Conservation (phyloP, 331 rosid genomes). For the Stylosanthes scabra region DNA sequence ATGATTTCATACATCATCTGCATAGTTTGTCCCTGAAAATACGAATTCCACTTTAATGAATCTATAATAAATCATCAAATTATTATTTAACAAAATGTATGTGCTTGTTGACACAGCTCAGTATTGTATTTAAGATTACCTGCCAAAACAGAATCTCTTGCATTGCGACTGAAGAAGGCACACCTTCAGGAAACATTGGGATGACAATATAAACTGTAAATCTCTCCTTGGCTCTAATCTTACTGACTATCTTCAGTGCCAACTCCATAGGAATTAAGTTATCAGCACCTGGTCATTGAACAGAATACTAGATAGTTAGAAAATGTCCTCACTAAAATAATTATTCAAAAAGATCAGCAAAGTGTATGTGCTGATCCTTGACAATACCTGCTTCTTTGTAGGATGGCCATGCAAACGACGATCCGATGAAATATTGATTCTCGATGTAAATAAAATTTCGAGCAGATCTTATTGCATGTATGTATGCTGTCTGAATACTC, state of each 20-base stretch:
- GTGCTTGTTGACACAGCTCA: not conserved
- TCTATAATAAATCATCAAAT: conserved; percentile 2
- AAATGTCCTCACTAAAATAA: conserved; percentile 8
- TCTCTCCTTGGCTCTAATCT: conserved; percentile 76
- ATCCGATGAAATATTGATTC: conserved; percentile 90
- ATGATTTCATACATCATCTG: conserved; percentile 81
- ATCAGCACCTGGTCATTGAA: conserved; percentile 72
- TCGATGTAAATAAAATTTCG: conserved; percentile 88
- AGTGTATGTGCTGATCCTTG: too few species aligned
- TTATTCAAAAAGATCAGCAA: not conserved
- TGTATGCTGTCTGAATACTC: conserved; percentile 93
- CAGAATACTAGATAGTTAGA: conserved; percentile 15
- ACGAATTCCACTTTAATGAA: conserved; percentile 27
- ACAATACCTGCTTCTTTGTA: conserved; percentile 86
- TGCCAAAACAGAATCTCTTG: conserved; percentile 94
- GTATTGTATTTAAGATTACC: conserved; percentile 47
- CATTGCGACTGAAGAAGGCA: conserved; percentile 72
- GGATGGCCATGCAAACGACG: conserved; percentile 88
- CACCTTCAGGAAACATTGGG: conserved; percentile 97
- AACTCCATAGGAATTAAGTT: conserved; percentile 87
- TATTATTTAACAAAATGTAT: not conserved
- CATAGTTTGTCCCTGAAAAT: conserved; percentile 84
- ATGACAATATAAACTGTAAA: conserved; percentile 82
- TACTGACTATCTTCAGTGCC: conserved; percentile 84
- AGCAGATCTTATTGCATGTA: conserved; percentile 88